Base-by-base conservation (phyloP, 192 early-diverging fungal genomes). In the Polychytrium aggregatum region DNA sequence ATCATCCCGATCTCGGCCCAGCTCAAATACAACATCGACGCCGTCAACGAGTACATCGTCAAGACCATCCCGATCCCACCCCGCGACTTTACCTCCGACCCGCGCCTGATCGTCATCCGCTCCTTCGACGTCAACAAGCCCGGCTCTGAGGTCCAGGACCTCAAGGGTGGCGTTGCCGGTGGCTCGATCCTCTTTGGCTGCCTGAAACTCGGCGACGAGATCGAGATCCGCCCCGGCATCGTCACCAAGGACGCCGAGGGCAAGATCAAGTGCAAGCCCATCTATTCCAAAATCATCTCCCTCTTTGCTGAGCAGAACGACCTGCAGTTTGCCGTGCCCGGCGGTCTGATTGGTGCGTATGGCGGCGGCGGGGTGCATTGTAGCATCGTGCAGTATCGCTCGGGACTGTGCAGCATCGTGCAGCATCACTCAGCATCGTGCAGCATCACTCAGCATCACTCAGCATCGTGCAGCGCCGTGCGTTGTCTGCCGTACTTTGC, bases 111-210 rank as follows among this genome's bases (percentile, higher is more conserved):
- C 63, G 91, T 98, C 50, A 98, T 98, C 63, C 87, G 93, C 63
- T 90, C 86, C 24, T 98, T 98, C 50, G 93, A 98, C 63, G 88
- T 98, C 52, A 98, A 98, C 78, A 95, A 96, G 66, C 93, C 96
- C 30, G 96, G 96, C 62, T 79, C 83, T 21, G 91, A 92, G 68
- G 84, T 97, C 24, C 76, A 82, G 20, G 77, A 90, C 36, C 74
- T 98, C 48, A 87, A 86, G 68, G 96, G 96, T 61, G 93, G 96
- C 60, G 91, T 98, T 60, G 93, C 90, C 41, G 96, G 93, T 74
- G 96, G 96, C 29, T 87, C 84, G 49, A 94, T 98, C 49, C 71
- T 98, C 37, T 81, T 72, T 52, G 95, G 95, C 63, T 86, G 94
- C 2, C 70, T 81, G 28, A 71, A 81, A 68, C 56, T 92, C 24